phyloP scores from a whole-genome alignment of 495 filamentous ascomycete species.

The Penicillium coffeae region DNA sequence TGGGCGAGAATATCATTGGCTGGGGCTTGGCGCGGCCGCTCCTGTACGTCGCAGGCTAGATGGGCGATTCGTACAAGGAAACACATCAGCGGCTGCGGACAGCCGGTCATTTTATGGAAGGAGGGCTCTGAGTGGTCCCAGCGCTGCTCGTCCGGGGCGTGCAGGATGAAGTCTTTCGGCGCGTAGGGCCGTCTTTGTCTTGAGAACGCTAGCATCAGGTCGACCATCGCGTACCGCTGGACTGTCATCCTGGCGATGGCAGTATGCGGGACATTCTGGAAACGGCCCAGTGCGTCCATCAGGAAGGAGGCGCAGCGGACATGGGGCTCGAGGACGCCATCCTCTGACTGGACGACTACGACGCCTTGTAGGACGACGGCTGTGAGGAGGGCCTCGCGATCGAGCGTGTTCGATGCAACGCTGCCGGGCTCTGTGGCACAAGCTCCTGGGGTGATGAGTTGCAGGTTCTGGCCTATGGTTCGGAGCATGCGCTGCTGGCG shows the following conservation, averaged over 20 bases:
- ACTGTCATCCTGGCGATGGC: slow-evolving; percentile 17
- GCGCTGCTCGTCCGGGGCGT: slow-evolving; percentile 15
- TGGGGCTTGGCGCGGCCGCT: background rate
- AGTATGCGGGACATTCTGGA: slow-evolving; percentile 12
- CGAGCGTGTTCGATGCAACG: slow-evolving; percentile 5
- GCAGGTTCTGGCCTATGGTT: slow-evolving; percentile 21
- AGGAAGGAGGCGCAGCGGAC: slow-evolving; percentile 26
- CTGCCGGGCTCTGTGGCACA: background rate
- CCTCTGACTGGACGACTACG: slow-evolving; percentile 23
- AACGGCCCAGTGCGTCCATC: slow-evolving; percentile 20
- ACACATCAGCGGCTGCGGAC: slow-evolving; percentile 28
- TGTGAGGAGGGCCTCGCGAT: slow-evolving; percentile 21
- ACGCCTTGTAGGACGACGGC: slow-evolving; percentile 25
- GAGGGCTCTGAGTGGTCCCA: slow-evolving; percentile 27
- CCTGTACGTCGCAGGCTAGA: slow-evolving; percentile 23
- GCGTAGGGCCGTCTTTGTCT: slow-evolving; percentile 26
- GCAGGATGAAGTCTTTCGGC: slow-evolving; percentile 16
- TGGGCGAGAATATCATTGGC: slow-evolving; percentile 6
- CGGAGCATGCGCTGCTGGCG: slow-evolving; percentile 24
- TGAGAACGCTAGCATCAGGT: slow-evolving; percentile 28
- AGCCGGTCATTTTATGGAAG: slow-evolving; percentile 29
- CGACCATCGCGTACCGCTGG: slow-evolving; percentile 27
- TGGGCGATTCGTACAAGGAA: slow-evolving; percentile 21
- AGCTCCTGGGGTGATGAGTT: slow-evolving; percentile 4
- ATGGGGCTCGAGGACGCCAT: slow-evolving; percentile 26